Percentiles rank a stretch among this genome's conserved stretches.
phyloP scores from a whole-genome alignment of 2,329 filamentous ascomycete species.

The Paracamarosporium sp. region DNA sequence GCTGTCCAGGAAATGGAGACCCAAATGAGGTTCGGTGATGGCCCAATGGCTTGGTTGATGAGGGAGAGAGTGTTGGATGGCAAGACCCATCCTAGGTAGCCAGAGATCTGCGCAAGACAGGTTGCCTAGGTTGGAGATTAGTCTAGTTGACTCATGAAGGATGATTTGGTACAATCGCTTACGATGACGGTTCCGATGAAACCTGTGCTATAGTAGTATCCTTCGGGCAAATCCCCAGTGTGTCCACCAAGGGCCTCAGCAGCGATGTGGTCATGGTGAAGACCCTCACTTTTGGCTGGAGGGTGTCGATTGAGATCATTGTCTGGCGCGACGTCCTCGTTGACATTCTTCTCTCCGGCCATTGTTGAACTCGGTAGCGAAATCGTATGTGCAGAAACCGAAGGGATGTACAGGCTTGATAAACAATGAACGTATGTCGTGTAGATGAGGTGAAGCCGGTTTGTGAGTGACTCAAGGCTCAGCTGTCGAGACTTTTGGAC shows the following conservation, averaged over 20 bases:
- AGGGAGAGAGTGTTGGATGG: constrained; percentile 36
- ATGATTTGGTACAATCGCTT: constrained; percentile 6
- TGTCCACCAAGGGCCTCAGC: constrained; percentile 35
- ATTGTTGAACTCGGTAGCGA: constrained; percentile 12
- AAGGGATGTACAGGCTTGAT: background rate
- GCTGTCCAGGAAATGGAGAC: constrained; percentile 44
- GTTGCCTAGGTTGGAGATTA: constrained; percentile 25
- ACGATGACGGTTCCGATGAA: constrained; percentile 42
- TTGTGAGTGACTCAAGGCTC: background rate
- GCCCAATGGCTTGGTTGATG: constrained; percentile 48
- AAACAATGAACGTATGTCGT: background rate
- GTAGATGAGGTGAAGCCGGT: background rate
- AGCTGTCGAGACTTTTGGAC: background rate
- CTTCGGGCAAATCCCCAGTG: constrained; percentile 29
- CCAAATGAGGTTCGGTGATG: constrained; percentile 47
- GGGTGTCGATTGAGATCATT: constrained; percentile 15
- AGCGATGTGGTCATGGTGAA: constrained; percentile 38
- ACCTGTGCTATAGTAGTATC: constrained; percentile 31
- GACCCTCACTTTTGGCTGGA: constrained; percentile 16
- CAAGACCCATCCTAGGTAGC: constrained; percentile 40
- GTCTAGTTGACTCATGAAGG: background rate
- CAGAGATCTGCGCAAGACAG: constrained; percentile 39
- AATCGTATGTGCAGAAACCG: background rate
- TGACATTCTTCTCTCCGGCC: constrained; percentile 27
- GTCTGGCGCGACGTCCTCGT: constrained; percentile 15